Base-by-base conservation (phyloP, 1,139 yeast genomes). In the Sugiyamaella japonica region DNA sequence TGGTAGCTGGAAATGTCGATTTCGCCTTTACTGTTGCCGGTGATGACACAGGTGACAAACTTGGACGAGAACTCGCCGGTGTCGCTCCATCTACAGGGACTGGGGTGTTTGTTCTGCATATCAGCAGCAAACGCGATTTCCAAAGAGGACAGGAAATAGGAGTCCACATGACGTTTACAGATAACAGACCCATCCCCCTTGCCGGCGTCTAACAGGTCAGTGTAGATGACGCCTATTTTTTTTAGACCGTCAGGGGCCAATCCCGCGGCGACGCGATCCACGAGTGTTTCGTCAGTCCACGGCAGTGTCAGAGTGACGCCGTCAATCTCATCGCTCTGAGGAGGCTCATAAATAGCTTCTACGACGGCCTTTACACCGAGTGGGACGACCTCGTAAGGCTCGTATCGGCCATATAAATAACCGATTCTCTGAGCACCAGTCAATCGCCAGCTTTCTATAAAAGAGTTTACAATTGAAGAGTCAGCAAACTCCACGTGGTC, bases 401-500 rank as follows among this genome's bases (percentile, higher is more conserved):
- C 86, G 68, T 91, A 93, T 9, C 79, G 76, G 6, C 99, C 99
- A 66, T 89, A 85, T 71, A 95, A 71, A 57, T 85, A 78, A 0
- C 97, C 99, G 58, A 86, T 79, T 64, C 99, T 78, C 72, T 95
- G 99, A 15, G 81, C 76, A 1, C 97, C 98, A 0, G 95, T 81
- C 56, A 77, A 75, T 72, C 99, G 83, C 99, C 99, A 93, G 13
- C 88, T 75, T 61, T 93, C 95, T 56, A 95, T 88, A 70, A 95
- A 93, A 40, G 79, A 76, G 69, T 93, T 89, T 56, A 95, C 81
- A 36, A 90, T 80, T 3, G 77, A 75, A 46, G 90, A 82, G 58
- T 82, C 83, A 16, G 90, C 84, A 70, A 91, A 88, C 70, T 93
- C 98, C 31, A 93, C 95, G 73, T 95, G 98, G 70, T 95, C 99